phyloP scores from a whole-genome alignment of 1,284 basidiomycete genomes.

The Pseudozyma sp. region DNA sequence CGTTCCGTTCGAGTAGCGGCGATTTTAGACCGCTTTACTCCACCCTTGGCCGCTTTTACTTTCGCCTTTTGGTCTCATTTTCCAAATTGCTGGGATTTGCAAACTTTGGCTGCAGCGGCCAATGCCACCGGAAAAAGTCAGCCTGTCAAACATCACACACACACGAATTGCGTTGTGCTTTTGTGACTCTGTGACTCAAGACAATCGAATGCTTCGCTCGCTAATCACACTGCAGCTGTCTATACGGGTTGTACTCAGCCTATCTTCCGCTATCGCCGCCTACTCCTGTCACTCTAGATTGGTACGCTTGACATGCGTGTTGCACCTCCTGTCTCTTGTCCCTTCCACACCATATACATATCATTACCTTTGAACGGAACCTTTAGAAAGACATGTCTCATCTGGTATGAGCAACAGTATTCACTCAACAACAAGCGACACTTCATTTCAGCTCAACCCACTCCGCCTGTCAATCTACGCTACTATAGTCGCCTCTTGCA shows the following conservation, averaged over 20 bases:
- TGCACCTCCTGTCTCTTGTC: not conserved
- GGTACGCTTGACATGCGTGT: not conserved
- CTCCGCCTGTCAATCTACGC: no score
- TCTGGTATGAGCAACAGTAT: constrained; percentile 14
- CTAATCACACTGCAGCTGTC: not conserved
- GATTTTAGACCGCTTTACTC: constrained; percentile 26
- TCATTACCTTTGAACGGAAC: not conserved
- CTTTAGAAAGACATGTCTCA: not conserved
- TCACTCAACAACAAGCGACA: not conserved
- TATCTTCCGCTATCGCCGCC: constrained; percentile 17
- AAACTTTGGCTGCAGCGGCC: constrained; percentile 6
- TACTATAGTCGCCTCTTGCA: no score
- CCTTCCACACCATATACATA: constrained; percentile 15
- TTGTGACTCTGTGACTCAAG: not conserved
- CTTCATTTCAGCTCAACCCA: not conserved
- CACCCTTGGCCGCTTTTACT: constrained; percentile 22
- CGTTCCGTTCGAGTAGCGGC: not conserved
- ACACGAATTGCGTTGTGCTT: not conserved
- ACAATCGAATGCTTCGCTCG: not conserved
- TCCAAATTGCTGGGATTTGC: constrained; percentile 4
- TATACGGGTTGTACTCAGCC: not conserved
- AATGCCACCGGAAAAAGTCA: no score
- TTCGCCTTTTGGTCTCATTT: not conserved
- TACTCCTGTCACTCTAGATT: not conserved
- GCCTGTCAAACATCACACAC: not conserved